Base-by-base conservation (phyloP, 306 rosid genomes). In the Lathyrus tuberosus region DNA sequence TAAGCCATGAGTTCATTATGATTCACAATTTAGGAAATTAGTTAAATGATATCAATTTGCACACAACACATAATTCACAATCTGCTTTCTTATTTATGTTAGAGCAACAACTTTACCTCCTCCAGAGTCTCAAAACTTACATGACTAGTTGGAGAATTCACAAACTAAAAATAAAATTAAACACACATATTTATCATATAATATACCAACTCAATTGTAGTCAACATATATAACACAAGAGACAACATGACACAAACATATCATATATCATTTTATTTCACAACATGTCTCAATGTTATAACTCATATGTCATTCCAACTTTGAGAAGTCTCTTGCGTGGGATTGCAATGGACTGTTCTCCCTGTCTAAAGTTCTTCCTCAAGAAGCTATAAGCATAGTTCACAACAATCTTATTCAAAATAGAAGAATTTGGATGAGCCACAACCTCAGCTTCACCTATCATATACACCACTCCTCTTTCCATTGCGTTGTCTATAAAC, bases 391-490 rank as follows among this genome's bases (percentile, higher is more conserved):
- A 89, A 4, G 63, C 79, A 74, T 87, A 69, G 69, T 91, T 84
- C 30, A 91, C 84, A 16, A 89, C 84, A 5, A 91, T 30, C 79
- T 78, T 89, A 77, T 85, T 91, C 13, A 91, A 35, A 20, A 87
- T 48, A 4, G 96, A 91, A 4, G 97, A 87, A 3, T 83, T 80
- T 6, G 80, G 78, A 9, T 75, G 76, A 0, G 96, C 95, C 17
- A 85, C 82, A 26, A 91, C 95, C 59, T 91, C 89, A 16, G 88
- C 87, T 76, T 91, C 90, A 10, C 88, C 91, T 28, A 88, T 43
- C 70, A 89, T 81, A 73, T 91, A 83, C 9, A 91, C 95, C n/a
- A 91, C 84, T 1, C 96, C 87, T 4, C 76, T 83, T 57, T 87
- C 84, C 85, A 57, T 76, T 0, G 86, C 95, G 48, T 43, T 78